Evolutionary conservation across 352 stramenopile genomes (phyloP).

Genomic region (Pythium myriotylum): DNA sequence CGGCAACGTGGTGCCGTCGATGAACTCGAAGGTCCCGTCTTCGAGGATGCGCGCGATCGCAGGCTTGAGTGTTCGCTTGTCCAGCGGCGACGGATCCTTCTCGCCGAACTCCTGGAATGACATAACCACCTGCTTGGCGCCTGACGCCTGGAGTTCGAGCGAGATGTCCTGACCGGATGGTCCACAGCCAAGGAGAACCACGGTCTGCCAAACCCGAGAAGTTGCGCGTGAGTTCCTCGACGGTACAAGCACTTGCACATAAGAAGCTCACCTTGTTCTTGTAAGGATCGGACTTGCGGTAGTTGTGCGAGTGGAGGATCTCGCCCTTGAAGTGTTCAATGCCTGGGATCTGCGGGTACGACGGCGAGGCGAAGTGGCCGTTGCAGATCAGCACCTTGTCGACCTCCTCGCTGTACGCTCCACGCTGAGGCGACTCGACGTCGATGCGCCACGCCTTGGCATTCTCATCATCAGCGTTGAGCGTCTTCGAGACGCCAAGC

Average conservation of each 20-base stretch:
- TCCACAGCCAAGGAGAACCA: slow-evolving; percentile 68
- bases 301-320: slow-evolving; percentile 37
- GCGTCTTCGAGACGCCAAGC: slow-evolving; percentile 47
- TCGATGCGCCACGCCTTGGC: slow-evolving; percentile 39
- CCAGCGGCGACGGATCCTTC: background rate
- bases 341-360: slow-evolving; percentile 47
- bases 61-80: slow-evolving; percentile 55
- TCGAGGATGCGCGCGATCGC: slow-evolving; percentile 49
- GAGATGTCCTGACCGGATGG: slow-evolving; percentile 83
- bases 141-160: slow-evolving; percentile 51
- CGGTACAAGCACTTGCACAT: background rate
- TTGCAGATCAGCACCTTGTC: slow-evolving; percentile 83
- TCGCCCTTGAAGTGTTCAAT: slow-evolving; percentile 47
- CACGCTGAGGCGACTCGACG: slow-evolving; percentile 38
- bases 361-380: slow-evolving; percentile 71
- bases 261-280: slow-evolving; percentile 26
- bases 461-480: background rate
- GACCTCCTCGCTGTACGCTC: slow-evolving; percentile 60
- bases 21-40: slow-evolving; percentile 59
- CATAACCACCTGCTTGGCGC: slow-evolving; percentile 58
- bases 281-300: slow-evolving; percentile 26
- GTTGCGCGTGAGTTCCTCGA: too few species aligned
- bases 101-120: slow-evolving; percentile 30
- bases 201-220: slow-evolving; percentile 39
- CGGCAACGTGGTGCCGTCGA: slow-evolving; percentile 48